phyloP scores from a whole-genome alignment of 1,284 basidiomycete species.

The Ceratobasidium papillatum region DNA sequence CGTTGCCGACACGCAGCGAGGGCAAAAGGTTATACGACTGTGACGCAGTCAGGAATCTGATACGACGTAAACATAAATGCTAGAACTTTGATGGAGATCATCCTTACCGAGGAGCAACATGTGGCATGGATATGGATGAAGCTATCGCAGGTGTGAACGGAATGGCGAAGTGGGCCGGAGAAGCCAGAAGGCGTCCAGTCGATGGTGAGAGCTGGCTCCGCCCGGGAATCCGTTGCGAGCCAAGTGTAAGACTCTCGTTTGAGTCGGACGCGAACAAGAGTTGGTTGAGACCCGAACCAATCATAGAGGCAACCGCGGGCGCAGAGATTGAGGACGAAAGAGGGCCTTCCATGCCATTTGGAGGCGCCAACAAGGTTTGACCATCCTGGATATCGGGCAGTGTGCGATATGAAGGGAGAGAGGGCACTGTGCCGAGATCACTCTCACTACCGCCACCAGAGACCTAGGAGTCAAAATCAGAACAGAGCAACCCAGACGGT shows the following conservation, averaged over 20 bases:
- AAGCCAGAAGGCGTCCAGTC: slow-evolving; percentile 21
- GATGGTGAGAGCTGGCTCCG: slow-evolving; percentile 10
- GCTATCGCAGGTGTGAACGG: slow-evolving; percentile 19
- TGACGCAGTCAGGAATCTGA: not conserved
- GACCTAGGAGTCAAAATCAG: not conserved
- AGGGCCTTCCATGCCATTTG: not conserved
- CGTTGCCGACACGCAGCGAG: slow-evolving; percentile 30
- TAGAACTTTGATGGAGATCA: not conserved
- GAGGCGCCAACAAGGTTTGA: not conserved
- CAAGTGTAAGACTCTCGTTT: not conserved
- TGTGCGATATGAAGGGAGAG: slow-evolving; percentile 35
- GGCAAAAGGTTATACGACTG: slow-evolving; percentile 6
- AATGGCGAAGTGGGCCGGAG: not conserved
- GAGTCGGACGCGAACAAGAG: slow-evolving; percentile 35
- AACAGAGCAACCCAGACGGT: not conserved
- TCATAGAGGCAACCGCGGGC: slow-evolving; percentile 20
- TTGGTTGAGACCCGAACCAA: slow-evolving; percentile 25
- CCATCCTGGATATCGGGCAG: slow-evolving; percentile 18
- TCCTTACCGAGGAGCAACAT: slow-evolving; percentile 24
- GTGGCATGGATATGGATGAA: slow-evolving; percentile 32
- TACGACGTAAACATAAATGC: not conserved
- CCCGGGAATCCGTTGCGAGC: not conserved
- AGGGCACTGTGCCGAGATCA: not conserved
- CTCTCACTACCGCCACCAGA: not conserved
- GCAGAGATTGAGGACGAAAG: slow-evolving; percentile 25